Conservation (phyloP, 2,329 filamentous ascomycete genomes). For the Colletotrichum sublineola region DNA sequence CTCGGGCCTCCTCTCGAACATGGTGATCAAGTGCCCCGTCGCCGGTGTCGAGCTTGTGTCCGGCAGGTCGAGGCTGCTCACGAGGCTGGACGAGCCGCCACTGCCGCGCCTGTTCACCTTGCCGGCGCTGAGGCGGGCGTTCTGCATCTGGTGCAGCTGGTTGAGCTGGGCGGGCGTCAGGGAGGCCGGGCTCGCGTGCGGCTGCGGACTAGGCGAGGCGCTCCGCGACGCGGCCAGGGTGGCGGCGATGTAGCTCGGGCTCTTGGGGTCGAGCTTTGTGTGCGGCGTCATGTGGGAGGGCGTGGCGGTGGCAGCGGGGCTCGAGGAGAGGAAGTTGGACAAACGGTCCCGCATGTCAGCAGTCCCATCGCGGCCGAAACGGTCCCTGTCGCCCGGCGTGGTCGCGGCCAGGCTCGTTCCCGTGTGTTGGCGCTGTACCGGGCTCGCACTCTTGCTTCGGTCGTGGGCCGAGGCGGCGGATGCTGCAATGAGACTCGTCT, state of each 20-base stretch:
- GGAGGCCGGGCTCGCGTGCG: conserved; percentile 25
- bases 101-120: conserved; percentile 48
- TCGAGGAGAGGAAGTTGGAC: conserved; percentile 45
- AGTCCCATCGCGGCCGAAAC: conserved; percentile 40
- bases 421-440: conserved; percentile 54
- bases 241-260: conserved; percentile 72
- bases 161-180: conserved; percentile 39
- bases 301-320: conserved; percentile 13
- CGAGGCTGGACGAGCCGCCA: conserved; percentile 48
- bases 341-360: conserved; percentile 46
- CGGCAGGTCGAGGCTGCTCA: conserved; percentile 54
- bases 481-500: conserved; percentile 56
- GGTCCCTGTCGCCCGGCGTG: conserved; percentile 5
- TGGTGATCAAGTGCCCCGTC: conserved; percentile 74
- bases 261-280: conserved; percentile 57
- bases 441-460: conserved; percentile 44
- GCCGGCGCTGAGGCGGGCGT: conserved; percentile 30
- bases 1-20: conserved; percentile 68
- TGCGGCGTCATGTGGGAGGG: conserved; percentile 41
- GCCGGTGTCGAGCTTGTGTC: conserved; percentile 72
- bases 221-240: conserved; percentile 59
- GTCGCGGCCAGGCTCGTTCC: conserved; percentile 51
- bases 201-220: conserved; percentile 42
- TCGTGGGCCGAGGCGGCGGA: conserved; percentile 54
- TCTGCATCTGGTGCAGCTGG: conserved; percentile 35